Conservation (phyloP, 169 alveolate genomes). For the Plasmodium blacklocki region DNA sequence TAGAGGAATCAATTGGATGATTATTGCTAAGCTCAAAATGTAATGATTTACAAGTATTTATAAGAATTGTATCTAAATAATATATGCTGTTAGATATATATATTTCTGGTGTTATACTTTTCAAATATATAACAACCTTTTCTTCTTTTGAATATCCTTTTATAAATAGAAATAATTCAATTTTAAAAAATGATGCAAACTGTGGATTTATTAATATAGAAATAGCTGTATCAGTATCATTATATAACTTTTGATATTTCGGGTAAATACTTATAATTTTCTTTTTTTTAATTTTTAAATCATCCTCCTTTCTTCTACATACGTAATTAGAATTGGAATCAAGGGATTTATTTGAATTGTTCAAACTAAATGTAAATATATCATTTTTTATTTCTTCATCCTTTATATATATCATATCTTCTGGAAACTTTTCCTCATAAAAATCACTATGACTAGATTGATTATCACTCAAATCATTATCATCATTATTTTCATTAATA, state of each 20-base stretch:
- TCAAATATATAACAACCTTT: constrained; percentile 41
- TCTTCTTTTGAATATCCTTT: constrained; percentile 64
- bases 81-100: constrained; percentile 13
- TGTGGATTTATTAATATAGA: constrained; percentile 18
- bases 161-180: constrained; percentile 43
- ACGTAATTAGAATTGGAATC: too few relatives aligned
- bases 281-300: constrained; percentile 3
- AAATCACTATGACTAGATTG: neutral
- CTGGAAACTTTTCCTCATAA: neutral
- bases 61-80: constrained; percentile 25
- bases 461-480: neutral
- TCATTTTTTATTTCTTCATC: neutral
- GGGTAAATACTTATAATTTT: constrained; percentile 39
- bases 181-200: constrained; percentile 72
- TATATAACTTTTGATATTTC: constrained; percentile 27
- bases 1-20: constrained; percentile 7
- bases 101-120: constrained; percentile 67
- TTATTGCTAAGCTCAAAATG: constrained; percentile 46
- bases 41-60: constrained; percentile 34
- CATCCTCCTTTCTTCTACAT: neutral
- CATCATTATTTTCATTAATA: neutral
- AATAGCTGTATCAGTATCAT: constrained; percentile 36
- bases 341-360: too few relatives aligned
- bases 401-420: neutral
- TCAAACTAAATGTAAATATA: too few relatives aligned